Evolutionary conservation across 2,329 filamentous ascomycete genomes (phyloP), one percentile per base, ranked within the genome.

Genomic region (Dendryphion nanum): DNA sequence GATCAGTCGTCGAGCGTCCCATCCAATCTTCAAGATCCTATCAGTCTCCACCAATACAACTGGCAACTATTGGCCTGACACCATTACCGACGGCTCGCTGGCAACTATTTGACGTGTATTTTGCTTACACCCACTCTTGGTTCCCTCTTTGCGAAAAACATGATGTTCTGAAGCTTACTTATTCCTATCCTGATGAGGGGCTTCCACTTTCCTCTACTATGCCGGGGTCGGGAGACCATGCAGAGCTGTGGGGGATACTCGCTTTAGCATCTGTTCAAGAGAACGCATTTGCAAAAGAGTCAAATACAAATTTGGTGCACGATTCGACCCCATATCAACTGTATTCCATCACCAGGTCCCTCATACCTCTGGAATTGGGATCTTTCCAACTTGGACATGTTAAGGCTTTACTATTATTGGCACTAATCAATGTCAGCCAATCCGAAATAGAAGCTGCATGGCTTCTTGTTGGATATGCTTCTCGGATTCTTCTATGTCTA

Each of bases 101-200:
- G 69, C 70, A 75, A 2, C 71, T 89, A 4, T 67, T 89, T 26
- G 83, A 89, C 48, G 74, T 85, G 4, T 89, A 88, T 57, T 85
- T 87, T 42, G 78, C 83, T 1, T 87, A 86, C 50, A 86, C 82
- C 0, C 83, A 89, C 57, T 81, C 77, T 37, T 90, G 86, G 86
- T 73, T 90, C 18, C 86, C 86, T 0, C 81, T 90, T 18, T 70
- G 84, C 8, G 82, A 88, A 46, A 84, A 82, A 45, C 77, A 83
- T 33, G 74, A 76, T 29, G 68, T 86, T 4, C 67, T 83, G 19
- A 75, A 75, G 18, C 66, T 73, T 3, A 76, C 74, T n/a, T 81
- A 80, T 51, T 68, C 72, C 5, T 79, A 78, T 50, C 71, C 73
- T 31, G 34, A 72, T 50, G 40, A 71, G 58, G 41, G 76, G 17